These are phyloP conservation scores for Ailanthus altissimus DNA, from an alignment of 345 rosid species.

Conservation along the genomic window DNA sequence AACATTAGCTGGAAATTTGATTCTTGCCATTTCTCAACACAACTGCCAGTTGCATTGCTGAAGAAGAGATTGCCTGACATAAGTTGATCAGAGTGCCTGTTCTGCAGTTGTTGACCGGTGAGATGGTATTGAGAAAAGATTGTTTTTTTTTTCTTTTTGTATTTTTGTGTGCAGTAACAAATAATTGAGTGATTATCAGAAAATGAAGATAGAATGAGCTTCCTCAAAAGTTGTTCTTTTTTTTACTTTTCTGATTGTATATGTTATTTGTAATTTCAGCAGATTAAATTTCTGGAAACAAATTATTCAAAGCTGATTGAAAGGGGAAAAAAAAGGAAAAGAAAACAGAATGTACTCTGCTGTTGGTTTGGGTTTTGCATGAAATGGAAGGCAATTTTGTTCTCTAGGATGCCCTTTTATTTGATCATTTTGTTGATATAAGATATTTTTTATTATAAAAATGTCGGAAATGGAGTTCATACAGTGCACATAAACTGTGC, in stretches of 20 bases:
- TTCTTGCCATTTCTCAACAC: slow-evolving; percentile 45
- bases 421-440: not conserved
- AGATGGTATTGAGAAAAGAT: slow-evolving; percentile 34
- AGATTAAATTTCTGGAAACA: slow-evolving; percentile 14
- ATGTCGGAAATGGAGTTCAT: not conserved
- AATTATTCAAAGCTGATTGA: not conserved
- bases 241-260: not conserved
- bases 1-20: slow-evolving; percentile 35
- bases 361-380: not conserved
- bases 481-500: not conserved
- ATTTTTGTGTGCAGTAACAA: slow-evolving; percentile 73
- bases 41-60: slow-evolving; percentile 33
- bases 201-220: slow-evolving; percentile 38
- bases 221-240: slow-evolving; percentile 20
- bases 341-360: not conserved
- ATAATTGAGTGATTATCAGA: slow-evolving; percentile 55
- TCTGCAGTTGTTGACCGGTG: slow-evolving; percentile 33
- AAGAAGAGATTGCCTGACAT: slow-evolving; percentile 33
- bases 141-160: slow-evolving; percentile 44
- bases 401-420: not conserved
- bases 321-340: not conserved
- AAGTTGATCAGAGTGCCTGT: slow-evolving; percentile 34
- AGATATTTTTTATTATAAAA: not conserved
- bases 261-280: slow-evolving; percentile 15
- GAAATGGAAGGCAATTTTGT: not conserved